Conservation (phyloP, 805 yeast species). For the Myxozyma neglecta region DNA sequence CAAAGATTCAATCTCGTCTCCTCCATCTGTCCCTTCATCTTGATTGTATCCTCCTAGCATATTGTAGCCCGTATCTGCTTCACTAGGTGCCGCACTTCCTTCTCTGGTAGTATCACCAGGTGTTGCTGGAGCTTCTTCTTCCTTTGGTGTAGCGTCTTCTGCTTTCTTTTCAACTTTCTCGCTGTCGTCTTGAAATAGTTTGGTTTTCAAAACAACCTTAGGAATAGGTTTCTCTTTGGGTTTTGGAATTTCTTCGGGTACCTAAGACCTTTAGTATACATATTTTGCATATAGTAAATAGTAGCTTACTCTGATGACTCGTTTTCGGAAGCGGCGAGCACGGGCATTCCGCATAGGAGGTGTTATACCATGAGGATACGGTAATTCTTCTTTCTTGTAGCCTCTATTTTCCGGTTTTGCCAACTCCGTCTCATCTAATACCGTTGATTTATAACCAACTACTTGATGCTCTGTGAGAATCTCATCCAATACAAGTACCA, state of each 20-base stretch:
- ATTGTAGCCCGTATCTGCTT: slow-evolving; percentile 38
- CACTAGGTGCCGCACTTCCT: slow-evolving; percentile 31
- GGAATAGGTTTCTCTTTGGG: slow-evolving; percentile 23
- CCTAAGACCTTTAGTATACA: neutral
- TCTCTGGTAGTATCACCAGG: slow-evolving; percentile 28
- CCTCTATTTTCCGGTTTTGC: slow-evolving; percentile 23
- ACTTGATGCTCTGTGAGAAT: slow-evolving; percentile 50
- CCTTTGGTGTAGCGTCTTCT: slow-evolving; percentile 31
- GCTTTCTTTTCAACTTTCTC: slow-evolving; percentile 31
- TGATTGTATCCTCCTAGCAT: slow-evolving; percentile 35
- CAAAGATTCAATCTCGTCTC: slow-evolving; percentile 42
- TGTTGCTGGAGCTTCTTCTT: slow-evolving; percentile 13
- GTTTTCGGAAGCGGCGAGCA: slow-evolving; percentile 68
- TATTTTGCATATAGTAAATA: neutral
- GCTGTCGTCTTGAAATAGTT: slow-evolving; percentile 3
- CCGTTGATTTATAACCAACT: slow-evolving; percentile 32
- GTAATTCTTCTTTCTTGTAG: slow-evolving; percentile 31
- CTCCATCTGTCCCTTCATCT: slow-evolving; percentile 42
- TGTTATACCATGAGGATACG: slow-evolving; percentile 74
- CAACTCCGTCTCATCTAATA: slow-evolving; percentile 35
- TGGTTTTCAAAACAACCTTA: slow-evolving; percentile 22
- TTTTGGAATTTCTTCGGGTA: slow-evolving; percentile 11
- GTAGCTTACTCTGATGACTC: slow-evolving; percentile 66
- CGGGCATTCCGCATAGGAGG: slow-evolving; percentile 74
- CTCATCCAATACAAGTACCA: slow-evolving; percentile 68